A percentile compares a stretch with the other conserved stretches of the same genome.
Conservation (phyloP, 2,329 filamentous ascomycete genomes). For the Stagonosporopsis vannaccii region DNA sequence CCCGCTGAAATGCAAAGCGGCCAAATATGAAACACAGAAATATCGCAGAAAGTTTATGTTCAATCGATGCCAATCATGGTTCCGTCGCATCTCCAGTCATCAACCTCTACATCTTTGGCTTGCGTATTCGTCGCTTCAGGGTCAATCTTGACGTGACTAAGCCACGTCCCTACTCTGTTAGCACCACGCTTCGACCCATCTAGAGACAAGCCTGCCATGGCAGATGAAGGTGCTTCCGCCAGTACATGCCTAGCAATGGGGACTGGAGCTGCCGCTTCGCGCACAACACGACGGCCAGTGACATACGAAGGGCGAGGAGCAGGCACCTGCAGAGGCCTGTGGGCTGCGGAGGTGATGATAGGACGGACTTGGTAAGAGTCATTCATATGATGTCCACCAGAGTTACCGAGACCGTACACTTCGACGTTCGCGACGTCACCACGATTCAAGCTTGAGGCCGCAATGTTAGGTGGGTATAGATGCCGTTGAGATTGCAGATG, state of each 20-base stretch:
- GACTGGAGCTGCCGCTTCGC: constrained; percentile 26
- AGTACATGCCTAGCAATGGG: constrained; percentile 19
- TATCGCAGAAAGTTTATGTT: constrained; percentile 19
- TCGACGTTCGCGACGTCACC: constrained; percentile 40
- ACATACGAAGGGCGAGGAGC: constrained; percentile 35
- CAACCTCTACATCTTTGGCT: constrained; percentile 42
- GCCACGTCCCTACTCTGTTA: constrained; percentile 50
- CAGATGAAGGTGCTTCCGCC: constrained; percentile 34
- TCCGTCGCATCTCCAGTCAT: constrained; percentile 46
- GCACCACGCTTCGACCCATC: constrained; percentile 46
- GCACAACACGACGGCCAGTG: constrained; percentile 32
- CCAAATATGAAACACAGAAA: constrained; percentile 14
- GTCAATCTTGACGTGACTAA: constrained; percentile 47
- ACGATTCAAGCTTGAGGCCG: constrained; percentile 49
- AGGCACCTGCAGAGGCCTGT: constrained; percentile 36
- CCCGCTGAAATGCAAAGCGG: constrained; percentile 16
- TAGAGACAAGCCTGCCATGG: constrained; percentile 49
- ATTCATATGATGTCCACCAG: constrained; percentile 66
- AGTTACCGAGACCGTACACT: constrained; percentile 61
- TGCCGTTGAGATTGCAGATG: constrained; percentile 58
- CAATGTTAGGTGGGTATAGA: constrained; percentile 31
- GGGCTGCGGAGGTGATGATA: constrained; percentile 36
- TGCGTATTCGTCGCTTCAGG: constrained; percentile 46
- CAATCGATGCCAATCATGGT: constrained; percentile 47
- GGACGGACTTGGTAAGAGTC: constrained; percentile 54